Base-by-base conservation (phyloP, 2,329 filamentous ascomycete species). In the Allantophomopsis cytisporea region DNA sequence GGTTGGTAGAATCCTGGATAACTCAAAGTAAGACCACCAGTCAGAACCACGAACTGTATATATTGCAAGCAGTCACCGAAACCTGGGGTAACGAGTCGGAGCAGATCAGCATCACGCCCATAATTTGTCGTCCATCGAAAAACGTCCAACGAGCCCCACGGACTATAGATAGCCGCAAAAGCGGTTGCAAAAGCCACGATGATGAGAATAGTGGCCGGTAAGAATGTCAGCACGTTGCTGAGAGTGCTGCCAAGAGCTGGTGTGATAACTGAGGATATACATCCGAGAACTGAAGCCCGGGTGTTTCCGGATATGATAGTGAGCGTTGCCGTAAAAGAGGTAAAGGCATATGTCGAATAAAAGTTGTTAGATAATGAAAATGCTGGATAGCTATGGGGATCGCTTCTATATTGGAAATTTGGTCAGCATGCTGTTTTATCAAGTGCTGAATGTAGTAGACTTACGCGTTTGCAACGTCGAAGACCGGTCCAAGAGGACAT, bases 91-190 rank as follows among this genome's bases (percentile, higher is more conserved):
- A 98, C 86, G 36, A 98, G 68, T 40, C 91, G 79, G 39, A 98
- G 68, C 47, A 95, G 66, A 61, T 98, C 91, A 44, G 85, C 83
- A 51, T 98, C 91, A 49, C 89, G 78, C 30, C 91, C 91, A 56
- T 94, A 96, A 56, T 98, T 98, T 54, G 86, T 93, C n/a, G 86
- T 87, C 87, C 89, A 98, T 48, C 84, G 80, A 57, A 96, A 96
- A 15, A 89, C 70, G 55, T 98, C 83, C 7, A 76, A 76, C 2
- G 86, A 84, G 15, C 91, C 91, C 89, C 91, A 98, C 0, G 91
- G 91, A 54, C 88, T 95, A 55, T 78, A 89, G 31, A 93, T 84
- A 37, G 78, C 83, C 2, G 91, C 87, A 47, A 86, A 77, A 30
- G 88, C 66, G 6, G 89, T 94, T 12, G 88, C 86, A 42, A 87